Evolutionary conservation across 2,329 filamentous ascomycete species (phyloP).

Genomic region (Ilyonectria mors-panacis): DNA sequence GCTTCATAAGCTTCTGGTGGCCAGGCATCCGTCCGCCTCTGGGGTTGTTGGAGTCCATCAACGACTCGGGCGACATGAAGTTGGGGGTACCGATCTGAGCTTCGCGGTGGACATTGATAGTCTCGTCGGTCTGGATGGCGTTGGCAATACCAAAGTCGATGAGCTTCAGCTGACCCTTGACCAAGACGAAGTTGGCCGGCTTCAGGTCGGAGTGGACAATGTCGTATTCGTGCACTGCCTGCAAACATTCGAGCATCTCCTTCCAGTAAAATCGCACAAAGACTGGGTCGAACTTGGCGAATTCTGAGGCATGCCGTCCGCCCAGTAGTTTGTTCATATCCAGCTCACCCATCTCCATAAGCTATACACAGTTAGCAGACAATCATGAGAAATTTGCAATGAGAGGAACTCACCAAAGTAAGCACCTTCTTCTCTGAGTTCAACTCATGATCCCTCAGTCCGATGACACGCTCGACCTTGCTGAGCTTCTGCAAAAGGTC

Average conservation of each 20-base stretch:
- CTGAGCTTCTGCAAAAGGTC: constrained; percentile 87
- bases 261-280: constrained; percentile 99
- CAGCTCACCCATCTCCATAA: constrained; percentile 98
- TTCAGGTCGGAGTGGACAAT: constrained; percentile 98
- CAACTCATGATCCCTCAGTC: constrained; percentile 92
- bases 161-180: constrained; percentile 90
- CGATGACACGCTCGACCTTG: constrained; percentile 90
- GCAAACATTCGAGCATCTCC: constrained; percentile 97
- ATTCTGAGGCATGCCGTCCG: constrained; percentile 78
- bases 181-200: constrained; percentile 95
- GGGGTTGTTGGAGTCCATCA: constrained; percentile 86
- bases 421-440: constrained; percentile 93
- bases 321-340: constrained; percentile 91
- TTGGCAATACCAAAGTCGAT: constrained; percentile 99
- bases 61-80: constrained; percentile 97
- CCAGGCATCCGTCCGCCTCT: constrained; percentile 60
- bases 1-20: constrained; percentile 86
- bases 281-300: constrained; percentile 84
- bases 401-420: constrained; percentile 76
- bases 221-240: constrained; percentile 88
- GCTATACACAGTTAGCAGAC: constrained; percentile 61
- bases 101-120: constrained; percentile 97
- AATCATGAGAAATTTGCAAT: neutral
- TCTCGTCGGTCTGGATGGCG: constrained; percentile 94
- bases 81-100: constrained; percentile 96